A percentile compares a stretch with the other conserved stretches of the same genome.
These are phyloP conservation scores for Pseudocercospora macadamiae DNA, from an alignment of 2,329 filamentous ascomycete genomes.

Conservation along the genomic window DNA sequence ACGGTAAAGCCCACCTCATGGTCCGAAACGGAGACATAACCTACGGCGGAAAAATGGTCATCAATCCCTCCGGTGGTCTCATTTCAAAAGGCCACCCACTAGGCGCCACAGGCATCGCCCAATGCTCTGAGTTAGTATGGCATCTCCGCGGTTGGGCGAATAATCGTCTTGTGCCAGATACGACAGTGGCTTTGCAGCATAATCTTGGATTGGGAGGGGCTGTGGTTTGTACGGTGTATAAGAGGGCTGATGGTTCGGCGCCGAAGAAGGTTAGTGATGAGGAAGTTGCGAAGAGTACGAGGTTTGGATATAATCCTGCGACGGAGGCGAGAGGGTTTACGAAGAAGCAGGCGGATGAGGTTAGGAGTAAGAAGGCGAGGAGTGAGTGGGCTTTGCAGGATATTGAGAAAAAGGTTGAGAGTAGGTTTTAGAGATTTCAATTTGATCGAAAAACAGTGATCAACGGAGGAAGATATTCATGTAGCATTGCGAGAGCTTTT, in stretches of 20 bases:
- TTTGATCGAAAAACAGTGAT: neutral
- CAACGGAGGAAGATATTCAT: neutral
- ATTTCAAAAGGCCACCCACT: constrained; percentile 97
- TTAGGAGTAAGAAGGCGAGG: constrained; percentile 69
- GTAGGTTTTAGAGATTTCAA: constrained; percentile 60
- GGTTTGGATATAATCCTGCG: constrained; percentile 90
- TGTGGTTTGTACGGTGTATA: constrained; percentile 86
- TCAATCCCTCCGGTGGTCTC: constrained; percentile 66
- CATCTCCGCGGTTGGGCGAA: constrained; percentile 95
- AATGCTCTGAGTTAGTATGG: constrained; percentile 95
- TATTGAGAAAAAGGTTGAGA: constrained; percentile 70
- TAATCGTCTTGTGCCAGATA: constrained; percentile 73
- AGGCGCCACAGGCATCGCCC: constrained; percentile 90
- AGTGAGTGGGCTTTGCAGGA: constrained; percentile 79
- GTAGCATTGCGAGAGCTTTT: neutral
- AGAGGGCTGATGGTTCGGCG: constrained; percentile 73
- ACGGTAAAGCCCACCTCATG: constrained; percentile 87
- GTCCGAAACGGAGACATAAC: constrained; percentile 87
- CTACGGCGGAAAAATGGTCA: constrained; percentile 71
- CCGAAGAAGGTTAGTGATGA: constrained; percentile 64
- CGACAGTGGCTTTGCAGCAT: constrained; percentile 79
- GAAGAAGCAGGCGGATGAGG: constrained; percentile 67
- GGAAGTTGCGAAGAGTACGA: constrained; percentile 66
- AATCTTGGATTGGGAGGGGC: constrained; percentile 91
- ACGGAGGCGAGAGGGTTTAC: constrained; percentile 88